Conservation (phyloP, 306 rosid genomes). For the Gynostemma pentaphyllum region DNA sequence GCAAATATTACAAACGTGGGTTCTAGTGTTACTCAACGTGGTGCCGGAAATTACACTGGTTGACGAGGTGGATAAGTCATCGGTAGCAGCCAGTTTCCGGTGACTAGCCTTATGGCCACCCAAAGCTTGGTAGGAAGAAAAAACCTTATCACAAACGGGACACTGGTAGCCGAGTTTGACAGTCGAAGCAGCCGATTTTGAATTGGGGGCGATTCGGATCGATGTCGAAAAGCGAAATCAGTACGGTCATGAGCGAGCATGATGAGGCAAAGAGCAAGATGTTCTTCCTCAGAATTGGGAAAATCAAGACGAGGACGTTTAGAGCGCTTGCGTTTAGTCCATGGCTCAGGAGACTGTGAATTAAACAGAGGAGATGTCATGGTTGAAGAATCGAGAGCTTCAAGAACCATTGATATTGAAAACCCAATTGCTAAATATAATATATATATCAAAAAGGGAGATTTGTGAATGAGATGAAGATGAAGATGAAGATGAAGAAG, state of each 20-base stretch:
- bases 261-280: slow-evolving; percentile 93
- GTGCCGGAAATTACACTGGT: slow-evolving; percentile 15
- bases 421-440: too few species aligned
- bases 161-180: slow-evolving; percentile 40
- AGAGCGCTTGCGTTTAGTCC: slow-evolving; percentile 65
- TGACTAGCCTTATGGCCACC: slow-evolving; percentile 98
- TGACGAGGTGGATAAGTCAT: slow-evolving; percentile 8
- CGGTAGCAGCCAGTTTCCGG: slow-evolving; percentile 28
- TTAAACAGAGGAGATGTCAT: slow-evolving; percentile 20
- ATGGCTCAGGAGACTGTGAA: slow-evolving; percentile 36
- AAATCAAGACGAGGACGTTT: slow-evolving; percentile 40
- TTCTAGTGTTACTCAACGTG: slow-evolving; percentile 17
- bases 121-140: slow-evolving; percentile 76
- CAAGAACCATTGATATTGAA: slow-evolving; percentile 64
- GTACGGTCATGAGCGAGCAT: slow-evolving; percentile 67
- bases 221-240: too few species aligned
- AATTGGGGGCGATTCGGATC: neutral
- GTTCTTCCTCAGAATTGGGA: slow-evolving; percentile 62
- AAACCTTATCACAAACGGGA: slow-evolving; percentile 56
- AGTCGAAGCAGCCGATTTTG: slow-evolving; percentile 18
- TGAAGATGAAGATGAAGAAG: too few species aligned
- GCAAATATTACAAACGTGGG: slow-evolving; percentile 79
- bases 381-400: slow-evolving; percentile 63
- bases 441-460: too few species aligned
- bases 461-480: slow-evolving; percentile 13